A percentile compares a stretch with the other conserved stretches of the same genome.
Conservation (phyloP, 768 basidiomycete genomes). For the Leccinum ochraceum region DNA sequence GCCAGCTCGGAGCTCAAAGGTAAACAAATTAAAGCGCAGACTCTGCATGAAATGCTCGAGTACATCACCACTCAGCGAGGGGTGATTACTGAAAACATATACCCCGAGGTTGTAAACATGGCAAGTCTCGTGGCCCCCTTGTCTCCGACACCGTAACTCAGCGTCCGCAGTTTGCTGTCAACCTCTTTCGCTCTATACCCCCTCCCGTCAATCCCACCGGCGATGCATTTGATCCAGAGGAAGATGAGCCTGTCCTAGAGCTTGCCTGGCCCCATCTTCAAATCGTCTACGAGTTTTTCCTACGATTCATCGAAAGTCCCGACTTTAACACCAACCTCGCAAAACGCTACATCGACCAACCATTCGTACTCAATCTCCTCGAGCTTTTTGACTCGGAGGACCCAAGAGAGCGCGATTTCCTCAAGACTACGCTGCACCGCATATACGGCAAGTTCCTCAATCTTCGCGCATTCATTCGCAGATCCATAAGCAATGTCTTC, state of each 20-base stretch:
- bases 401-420: constrained; percentile 97
- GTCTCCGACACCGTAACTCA: constrained; percentile 8
- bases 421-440: constrained; percentile 97
- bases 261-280: constrained; percentile 99
- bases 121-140: constrained; percentile 45
- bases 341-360: constrained; percentile 96
- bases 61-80: constrained; percentile 97
- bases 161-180: constrained; percentile 80
- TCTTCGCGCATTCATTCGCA: constrained; percentile 95
- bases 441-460: constrained; percentile 99
- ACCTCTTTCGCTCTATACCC: constrained; percentile 99
- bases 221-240: constrained; percentile 98
- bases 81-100: constrained; percentile 95
- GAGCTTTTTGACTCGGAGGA: constrained; percentile 99
- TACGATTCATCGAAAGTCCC: constrained; percentile 95
- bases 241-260: constrained; percentile 98
- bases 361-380: constrained; percentile 93
- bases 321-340: constrained; percentile 99
- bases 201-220: constrained; percentile 98
- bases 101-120: constrained; percentile 99
- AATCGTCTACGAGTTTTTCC: constrained; percentile 99
- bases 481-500: constrained; percentile 99
- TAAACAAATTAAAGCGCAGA: constrained; percentile 98
- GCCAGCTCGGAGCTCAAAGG: constrained; percentile 93
- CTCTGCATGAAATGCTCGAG: constrained; percentile 97